These are phyloP conservation scores for Holtermanniella nyarrowii DNA, from an alignment of 768 basidiomycete genomes.

Conservation along the genomic window DNA sequence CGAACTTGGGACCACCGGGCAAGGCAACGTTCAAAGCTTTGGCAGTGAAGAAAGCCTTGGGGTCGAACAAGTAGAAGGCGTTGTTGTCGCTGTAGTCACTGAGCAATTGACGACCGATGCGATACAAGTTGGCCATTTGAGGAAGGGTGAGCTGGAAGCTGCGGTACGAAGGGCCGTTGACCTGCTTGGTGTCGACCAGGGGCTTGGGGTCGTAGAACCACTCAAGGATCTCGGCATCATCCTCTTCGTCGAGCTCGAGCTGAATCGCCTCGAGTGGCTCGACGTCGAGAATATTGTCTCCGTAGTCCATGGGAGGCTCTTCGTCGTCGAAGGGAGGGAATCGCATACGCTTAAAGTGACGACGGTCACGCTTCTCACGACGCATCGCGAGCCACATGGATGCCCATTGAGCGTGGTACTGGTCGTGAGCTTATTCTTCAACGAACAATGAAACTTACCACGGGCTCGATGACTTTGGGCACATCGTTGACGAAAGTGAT, in stretches of 20 bases:
- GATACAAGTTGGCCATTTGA: conserved; percentile 92
- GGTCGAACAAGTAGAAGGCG: conserved; percentile 88
- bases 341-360: conserved; percentile 99
- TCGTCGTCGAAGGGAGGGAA: conserved; percentile 99
- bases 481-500: conserved; percentile 99
- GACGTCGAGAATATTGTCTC: conserved; percentile 95
- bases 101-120: conserved; percentile 83
- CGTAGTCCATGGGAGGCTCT: conserved; percentile 96
- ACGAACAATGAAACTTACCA: conserved; percentile 41
- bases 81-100: conserved; percentile 89
- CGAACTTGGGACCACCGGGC: conserved; percentile 96
- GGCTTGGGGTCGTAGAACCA: conserved; percentile 99
- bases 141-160: conserved; percentile 89
- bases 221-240: conserved; percentile 81
- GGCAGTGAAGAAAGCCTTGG: conserved; percentile 94
- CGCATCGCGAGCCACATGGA: conserved; percentile 99
- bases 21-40: conserved; percentile 48
- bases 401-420: conserved; percentile 97
- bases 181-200: conserved; percentile 72
- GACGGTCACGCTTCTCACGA: conserved; percentile 91
- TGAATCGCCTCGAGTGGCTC: conserved; percentile 97
- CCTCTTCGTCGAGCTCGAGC: conserved; percentile 82
- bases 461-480: conserved; percentile 89
- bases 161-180: conserved; percentile 87
- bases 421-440: background rate